Conservation (phyloP, 2,329 filamentous ascomycete species). For the Aspergillus sp. region DNA sequence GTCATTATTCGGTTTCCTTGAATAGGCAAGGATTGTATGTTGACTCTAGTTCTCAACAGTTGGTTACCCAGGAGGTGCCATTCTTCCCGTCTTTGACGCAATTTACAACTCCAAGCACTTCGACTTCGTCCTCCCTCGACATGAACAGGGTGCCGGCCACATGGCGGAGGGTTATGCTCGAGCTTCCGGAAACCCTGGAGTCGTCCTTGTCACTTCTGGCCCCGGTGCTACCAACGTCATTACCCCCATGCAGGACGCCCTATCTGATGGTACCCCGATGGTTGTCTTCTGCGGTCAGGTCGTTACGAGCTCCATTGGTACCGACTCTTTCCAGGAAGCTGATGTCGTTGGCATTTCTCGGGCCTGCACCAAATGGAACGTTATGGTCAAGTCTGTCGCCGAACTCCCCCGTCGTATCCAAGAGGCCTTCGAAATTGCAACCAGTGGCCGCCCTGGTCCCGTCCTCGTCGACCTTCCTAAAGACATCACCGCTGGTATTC, state of each 20-base stretch:
- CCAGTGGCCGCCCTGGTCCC: slow-evolving; percentile 86
- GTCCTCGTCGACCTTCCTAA: slow-evolving; percentile 96
- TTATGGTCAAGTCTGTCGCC: slow-evolving; percentile 94
- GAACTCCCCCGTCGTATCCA: slow-evolving; percentile 93
- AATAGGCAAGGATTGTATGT: background rate
- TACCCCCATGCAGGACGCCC: slow-evolving; percentile 92
- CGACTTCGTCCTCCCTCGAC: slow-evolving; percentile 89
- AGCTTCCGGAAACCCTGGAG: slow-evolving; percentile 88
- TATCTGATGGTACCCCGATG: slow-evolving; percentile 93
- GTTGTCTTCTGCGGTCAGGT: slow-evolving; percentile 97
- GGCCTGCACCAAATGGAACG: slow-evolving; percentile 98
- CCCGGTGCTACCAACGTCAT: slow-evolving; percentile 96
- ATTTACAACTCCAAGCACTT: slow-evolving; percentile 98
- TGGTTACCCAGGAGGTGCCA: slow-evolving; percentile 91
- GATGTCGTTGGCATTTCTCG: slow-evolving; percentile 92
- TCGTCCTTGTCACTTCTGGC: slow-evolving; percentile 94
- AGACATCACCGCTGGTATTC: slow-evolving; percentile 84
- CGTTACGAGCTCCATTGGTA: slow-evolving; percentile 82
- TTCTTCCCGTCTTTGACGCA: slow-evolving; percentile 96
- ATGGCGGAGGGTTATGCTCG: slow-evolving; percentile 98
- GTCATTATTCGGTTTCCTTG: slow-evolving; percentile 40
- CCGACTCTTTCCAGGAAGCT: slow-evolving; percentile 95
- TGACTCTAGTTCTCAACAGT: slow-evolving; percentile 48
- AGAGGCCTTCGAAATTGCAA: slow-evolving; percentile 97
- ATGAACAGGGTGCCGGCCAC: slow-evolving; percentile 97